These are phyloP conservation scores for Globisporangium carolinianum DNA, from an alignment of 352 stramenopile species.

Conservation along the genomic window DNA sequence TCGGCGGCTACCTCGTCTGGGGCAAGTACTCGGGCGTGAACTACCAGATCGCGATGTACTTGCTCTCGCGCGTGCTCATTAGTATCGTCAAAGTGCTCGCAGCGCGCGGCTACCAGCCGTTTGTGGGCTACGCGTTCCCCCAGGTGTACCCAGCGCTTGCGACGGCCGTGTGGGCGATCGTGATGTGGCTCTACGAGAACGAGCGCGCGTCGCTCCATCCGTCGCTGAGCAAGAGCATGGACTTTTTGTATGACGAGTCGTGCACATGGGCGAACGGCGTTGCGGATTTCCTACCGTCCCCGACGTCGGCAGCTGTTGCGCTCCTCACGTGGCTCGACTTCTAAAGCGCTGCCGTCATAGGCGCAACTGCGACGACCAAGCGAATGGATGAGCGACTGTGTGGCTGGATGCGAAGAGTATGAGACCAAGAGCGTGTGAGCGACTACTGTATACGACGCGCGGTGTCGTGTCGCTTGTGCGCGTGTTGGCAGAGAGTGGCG, in stretches of 20 bases:
- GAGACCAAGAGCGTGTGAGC: too few species aligned
- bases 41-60: slow-evolving; percentile 89
- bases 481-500: too few species aligned
- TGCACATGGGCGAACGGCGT: slow-evolving; percentile 64
- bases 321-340: slow-evolving; percentile 55
- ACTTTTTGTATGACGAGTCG: slow-evolving; percentile 86
- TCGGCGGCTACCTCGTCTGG: slow-evolving; percentile 82
- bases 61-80: slow-evolving; percentile 74
- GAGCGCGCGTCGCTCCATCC: slow-evolving; percentile 66
- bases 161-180: slow-evolving; percentile 64
- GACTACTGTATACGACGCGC: too few species aligned
- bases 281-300: slow-evolving; percentile 75
- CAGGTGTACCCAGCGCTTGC: slow-evolving; percentile 73
- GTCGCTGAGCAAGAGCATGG: slow-evolving; percentile 83
- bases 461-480: too few species aligned
- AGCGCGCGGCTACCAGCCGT: slow-evolving; percentile 52
- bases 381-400: too few species aligned
- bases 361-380: background rate
- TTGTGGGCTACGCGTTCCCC: slow-evolving; percentile 58
- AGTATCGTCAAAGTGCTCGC: slow-evolving; percentile 56
- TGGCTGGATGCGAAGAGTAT: too few species aligned
- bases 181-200: slow-evolving; percentile 89
- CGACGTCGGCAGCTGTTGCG: slow-evolving; percentile 53
- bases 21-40: slow-evolving; percentile 83
- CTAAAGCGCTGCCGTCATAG: slow-evolving; percentile 17